phyloP scores from a whole-genome alignment of 306 rosid genomes.

The Sicyos edulis region DNA sequence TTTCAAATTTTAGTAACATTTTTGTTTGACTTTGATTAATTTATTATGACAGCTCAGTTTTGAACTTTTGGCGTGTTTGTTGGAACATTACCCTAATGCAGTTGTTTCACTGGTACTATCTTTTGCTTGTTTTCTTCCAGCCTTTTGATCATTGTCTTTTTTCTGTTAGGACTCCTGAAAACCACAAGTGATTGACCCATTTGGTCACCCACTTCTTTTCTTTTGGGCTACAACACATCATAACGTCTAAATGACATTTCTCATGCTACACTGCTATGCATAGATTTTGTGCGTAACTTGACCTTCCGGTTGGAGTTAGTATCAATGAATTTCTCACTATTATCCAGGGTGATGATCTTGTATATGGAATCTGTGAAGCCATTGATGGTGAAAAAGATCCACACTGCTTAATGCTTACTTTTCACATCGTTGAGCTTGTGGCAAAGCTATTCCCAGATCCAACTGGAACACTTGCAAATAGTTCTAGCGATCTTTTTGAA shows the following conservation, averaged over 20 bases:
- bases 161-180: constrained; percentile 10
- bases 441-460: constrained; percentile 64
- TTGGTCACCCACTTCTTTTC: not conserved
- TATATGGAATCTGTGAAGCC: constrained; percentile 76
- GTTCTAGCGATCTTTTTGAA: constrained; percentile 59
- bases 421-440: constrained; percentile 55
- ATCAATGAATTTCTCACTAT: constrained; percentile 27
- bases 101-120: constrained; percentile 62
- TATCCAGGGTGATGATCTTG: constrained; percentile 65
- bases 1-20: not conserved
- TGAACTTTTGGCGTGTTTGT: constrained; percentile 70
- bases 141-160: constrained; percentile 21
- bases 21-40: constrained; percentile 15
- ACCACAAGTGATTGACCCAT: not conserved
- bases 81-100: constrained; percentile 46
- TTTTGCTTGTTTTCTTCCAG: constrained; percentile 25
- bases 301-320: not conserved
- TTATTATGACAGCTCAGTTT: constrained; percentile 75
- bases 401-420: constrained; percentile 65
- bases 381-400: constrained; percentile 90
- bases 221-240: not conserved
- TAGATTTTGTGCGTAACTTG: constrained; percentile 5
- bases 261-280: not conserved
- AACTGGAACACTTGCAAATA: constrained; percentile 60
- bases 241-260: not conserved